A percentile compares a stretch with the other conserved stretches of the same genome.
Evolutionary conservation across 2,329 filamentous ascomycete genomes (phyloP).

Genomic region (Aspergillus aculeatinus): DNA sequence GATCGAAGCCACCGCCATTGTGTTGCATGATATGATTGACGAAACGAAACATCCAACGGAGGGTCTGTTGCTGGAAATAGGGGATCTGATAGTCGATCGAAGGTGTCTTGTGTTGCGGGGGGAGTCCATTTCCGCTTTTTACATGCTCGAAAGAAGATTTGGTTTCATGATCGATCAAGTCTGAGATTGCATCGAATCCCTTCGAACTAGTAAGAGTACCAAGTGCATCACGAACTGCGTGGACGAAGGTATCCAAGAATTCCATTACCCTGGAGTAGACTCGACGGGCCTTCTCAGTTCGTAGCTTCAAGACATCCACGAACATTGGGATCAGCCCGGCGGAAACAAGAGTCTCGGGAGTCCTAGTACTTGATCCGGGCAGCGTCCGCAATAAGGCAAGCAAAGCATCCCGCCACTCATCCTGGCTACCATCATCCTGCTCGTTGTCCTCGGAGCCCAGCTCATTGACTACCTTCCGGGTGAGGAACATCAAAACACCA

Average conservation of each 20-base stretch:
- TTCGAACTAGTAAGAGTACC: slow-evolving; percentile 76
- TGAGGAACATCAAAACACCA: slow-evolving; percentile 87
- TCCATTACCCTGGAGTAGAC: slow-evolving; percentile 80
- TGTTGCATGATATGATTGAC: slow-evolving; percentile 91
- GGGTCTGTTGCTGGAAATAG: slow-evolving; percentile 86
- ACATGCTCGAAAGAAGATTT: slow-evolving; percentile 65
- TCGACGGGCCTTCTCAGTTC: slow-evolving; percentile 77
- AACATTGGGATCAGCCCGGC: slow-evolving; percentile 88
- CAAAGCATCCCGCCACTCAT: slow-evolving; percentile 86
- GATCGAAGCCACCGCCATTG: slow-evolving; percentile 80
- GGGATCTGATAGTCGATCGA: slow-evolving; percentile 91
- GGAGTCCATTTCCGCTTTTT: slow-evolving; percentile 70
- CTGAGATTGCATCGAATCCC: slow-evolving; percentile 87
- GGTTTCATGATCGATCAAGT: slow-evolving; percentile 78
- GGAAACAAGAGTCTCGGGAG: slow-evolving; percentile 79
- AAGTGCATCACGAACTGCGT: slow-evolving; percentile 81
- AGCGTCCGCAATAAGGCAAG: slow-evolving; percentile 86
- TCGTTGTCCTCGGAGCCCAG: slow-evolving; percentile 63
- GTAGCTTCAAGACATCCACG: slow-evolving; percentile 80
- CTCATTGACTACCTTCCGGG: slow-evolving; percentile 83
- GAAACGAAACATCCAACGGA: slow-evolving; percentile 94
- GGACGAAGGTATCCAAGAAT: slow-evolving; percentile 85
- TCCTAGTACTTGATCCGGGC: slow-evolving; percentile 67
- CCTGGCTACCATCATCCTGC: slow-evolving; percentile 64
- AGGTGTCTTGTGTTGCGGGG: slow-evolving; percentile 69